phyloP scores from a whole-genome alignment of 2,329 filamentous ascomycete species.

The Drechmeria coniospora region DNA sequence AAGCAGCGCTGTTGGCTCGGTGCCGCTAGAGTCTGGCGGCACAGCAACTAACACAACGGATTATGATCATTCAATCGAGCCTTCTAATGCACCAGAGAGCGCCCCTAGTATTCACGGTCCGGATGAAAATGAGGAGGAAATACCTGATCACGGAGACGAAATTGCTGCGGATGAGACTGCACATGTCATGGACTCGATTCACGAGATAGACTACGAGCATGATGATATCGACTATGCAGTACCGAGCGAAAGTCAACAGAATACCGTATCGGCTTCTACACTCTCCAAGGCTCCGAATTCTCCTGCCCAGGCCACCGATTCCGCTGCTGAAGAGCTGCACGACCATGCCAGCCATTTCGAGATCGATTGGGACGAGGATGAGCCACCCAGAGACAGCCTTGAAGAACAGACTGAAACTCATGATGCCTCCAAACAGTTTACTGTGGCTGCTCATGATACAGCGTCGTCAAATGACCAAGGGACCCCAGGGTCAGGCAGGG shows the following conservation, averaged over 20 bases:
- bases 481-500: neutral
- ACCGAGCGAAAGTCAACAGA: neutral
- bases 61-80: no score
- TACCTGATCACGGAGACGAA: neutral
- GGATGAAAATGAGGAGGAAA: neutral
- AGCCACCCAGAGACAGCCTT: neutral
- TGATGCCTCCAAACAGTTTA: neutral
- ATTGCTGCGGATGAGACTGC: conserved; percentile 1
- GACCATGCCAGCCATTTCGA: conserved; percentile 6
- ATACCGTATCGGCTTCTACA: neutral
- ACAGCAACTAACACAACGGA: neutral
- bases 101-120: no score
- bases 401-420: neutral
- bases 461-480: no score
- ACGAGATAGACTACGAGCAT: conserved; percentile 24
- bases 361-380: conserved; percentile 11
- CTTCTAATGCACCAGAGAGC: no score
- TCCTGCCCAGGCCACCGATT: neutral
- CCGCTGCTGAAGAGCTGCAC: conserved; percentile 1
- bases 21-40: neutral
- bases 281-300: neutral
- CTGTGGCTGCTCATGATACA: neutral
- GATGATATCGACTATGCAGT: conserved; percentile 4
- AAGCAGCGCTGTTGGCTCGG: no score
- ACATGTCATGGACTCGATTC: conserved; percentile 4